phyloP scores from a whole-genome alignment of 148 eudicot genomes.

The Chenopodium album region DNA sequence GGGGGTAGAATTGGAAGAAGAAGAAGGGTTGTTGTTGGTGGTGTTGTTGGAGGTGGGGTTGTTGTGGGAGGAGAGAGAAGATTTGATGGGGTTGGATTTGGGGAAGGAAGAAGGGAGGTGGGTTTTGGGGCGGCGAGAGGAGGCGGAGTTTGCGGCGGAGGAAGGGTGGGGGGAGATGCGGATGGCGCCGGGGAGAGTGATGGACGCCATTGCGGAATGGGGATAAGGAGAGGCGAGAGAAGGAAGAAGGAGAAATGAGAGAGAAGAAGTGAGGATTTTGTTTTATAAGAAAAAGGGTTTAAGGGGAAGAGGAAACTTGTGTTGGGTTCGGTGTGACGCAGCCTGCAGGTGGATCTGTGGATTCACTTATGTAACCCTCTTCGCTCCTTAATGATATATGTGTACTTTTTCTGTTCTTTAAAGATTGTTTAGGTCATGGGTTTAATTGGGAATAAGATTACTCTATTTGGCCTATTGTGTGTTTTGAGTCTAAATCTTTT shows the following conservation, averaged over 20 bases:
- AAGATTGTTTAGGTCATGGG: no score
- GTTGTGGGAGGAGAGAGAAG: conserved; percentile 21
- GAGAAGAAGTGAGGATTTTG: background rate
- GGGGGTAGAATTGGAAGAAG: conserved; percentile 7
- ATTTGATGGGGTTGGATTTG: conserved; percentile 4
- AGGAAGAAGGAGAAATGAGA: background rate
- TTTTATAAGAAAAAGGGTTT: conserved; percentile 21
- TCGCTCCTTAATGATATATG: no score
- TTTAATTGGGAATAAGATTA: no score
- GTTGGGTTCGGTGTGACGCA: no score
- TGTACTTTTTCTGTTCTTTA: no score
- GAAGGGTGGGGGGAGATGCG: background rate
- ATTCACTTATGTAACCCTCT: no score
- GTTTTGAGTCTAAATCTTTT: no score
- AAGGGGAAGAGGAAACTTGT: background rate
- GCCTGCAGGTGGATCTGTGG: no score
- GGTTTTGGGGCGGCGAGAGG: conserved; percentile 23
- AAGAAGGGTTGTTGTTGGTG: background rate
- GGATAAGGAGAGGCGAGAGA: conserved; percentile 15
- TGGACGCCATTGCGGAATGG: conserved; percentile 15
- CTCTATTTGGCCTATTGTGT: no score
- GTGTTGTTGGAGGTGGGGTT: background rate
- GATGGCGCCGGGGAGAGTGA: background rate
- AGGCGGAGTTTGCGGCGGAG: background rate
- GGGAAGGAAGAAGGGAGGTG: conserved; percentile 27